These are phyloP conservation scores for Penicillium sp. DNA, from an alignment of 2,329 filamentous ascomycete species.

Conservation along the genomic window DNA sequence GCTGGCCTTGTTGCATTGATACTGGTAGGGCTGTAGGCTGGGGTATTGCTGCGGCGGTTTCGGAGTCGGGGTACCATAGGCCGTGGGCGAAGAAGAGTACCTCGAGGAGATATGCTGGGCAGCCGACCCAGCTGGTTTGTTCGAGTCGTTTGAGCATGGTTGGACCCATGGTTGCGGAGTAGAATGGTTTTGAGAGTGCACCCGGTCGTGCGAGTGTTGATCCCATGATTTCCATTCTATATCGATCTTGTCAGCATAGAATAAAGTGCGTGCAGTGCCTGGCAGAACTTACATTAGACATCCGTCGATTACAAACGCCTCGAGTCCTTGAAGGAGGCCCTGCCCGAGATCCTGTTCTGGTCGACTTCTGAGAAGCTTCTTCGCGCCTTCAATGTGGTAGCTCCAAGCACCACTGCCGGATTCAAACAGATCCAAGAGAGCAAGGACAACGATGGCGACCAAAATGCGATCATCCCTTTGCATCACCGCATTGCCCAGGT, in stretches of 20 bases:
- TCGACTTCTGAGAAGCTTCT: conserved; percentile 41
- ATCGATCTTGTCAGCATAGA: conserved; percentile 3
- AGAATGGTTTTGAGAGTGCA: conserved; percentile 37
- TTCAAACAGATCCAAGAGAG: conserved; percentile 48
- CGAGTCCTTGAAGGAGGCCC: conserved; percentile 31
- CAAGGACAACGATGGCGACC: conserved; percentile 46
- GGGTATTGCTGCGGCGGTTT: conserved; percentile 18
- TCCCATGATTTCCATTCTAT: conserved; percentile 40
- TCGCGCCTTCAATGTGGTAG: conserved; percentile 48
- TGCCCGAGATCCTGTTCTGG: conserved; percentile 14
- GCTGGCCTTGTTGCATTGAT: conserved; percentile 22
- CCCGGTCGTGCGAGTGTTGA: conserved; percentile 39
- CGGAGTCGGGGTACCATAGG: conserved; percentile 19
- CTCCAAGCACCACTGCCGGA: conserved; percentile 50
- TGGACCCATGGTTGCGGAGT: conserved; percentile 33
- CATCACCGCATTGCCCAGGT: conserved; percentile 26
- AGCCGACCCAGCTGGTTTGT: conserved; percentile 39
- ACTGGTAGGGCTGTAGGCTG: conserved; percentile 27
- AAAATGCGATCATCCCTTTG: conserved; percentile 41
- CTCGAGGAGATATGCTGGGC: conserved; percentile 38
- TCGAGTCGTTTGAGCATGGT: conserved; percentile 37
- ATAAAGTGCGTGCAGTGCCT: not conserved
- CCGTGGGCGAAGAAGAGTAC: conserved; percentile 28
- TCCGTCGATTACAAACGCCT: conserved; percentile 35
- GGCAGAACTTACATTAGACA: conserved; percentile 31